phyloP scores from a whole-genome alignment of 345 rosid species.

The Citrus maxima region DNA sequence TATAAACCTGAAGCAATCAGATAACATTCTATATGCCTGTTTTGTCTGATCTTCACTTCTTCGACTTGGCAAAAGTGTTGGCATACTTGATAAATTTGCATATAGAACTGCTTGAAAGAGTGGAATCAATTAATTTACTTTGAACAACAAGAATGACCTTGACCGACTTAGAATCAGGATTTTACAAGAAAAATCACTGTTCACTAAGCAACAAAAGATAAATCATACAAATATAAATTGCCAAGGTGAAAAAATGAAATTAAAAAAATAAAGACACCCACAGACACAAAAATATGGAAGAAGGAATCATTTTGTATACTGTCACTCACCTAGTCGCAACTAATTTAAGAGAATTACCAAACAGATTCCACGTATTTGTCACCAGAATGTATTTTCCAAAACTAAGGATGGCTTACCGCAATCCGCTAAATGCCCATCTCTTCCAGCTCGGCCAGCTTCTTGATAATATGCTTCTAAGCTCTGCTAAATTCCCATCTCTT shows the following conservation, averaged over 20 bases:
- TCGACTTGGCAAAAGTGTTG: slow-evolving; percentile 69
- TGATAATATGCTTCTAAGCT: slow-evolving; percentile 94
- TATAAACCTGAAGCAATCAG: slow-evolving; percentile 72
- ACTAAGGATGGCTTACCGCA: slow-evolving; percentile 51
- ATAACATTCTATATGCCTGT: slow-evolving; percentile 70
- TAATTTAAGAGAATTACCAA: neutral
- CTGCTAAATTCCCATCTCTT: slow-evolving; percentile 30
- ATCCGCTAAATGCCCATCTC: slow-evolving; percentile 83
- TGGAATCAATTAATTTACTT: neutral
- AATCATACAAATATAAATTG: neutral
- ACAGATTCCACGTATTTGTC: neutral
- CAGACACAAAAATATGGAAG: too few species aligned
- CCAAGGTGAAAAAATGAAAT: neutral
- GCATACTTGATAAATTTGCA: slow-evolving; percentile 63
- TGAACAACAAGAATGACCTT: neutral
- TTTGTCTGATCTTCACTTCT: slow-evolving; percentile 75
- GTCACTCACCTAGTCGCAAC: neutral
- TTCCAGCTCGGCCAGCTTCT: slow-evolving; percentile 98
- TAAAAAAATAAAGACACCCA: neutral
- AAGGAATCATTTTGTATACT: neutral
- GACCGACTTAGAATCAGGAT: neutral
- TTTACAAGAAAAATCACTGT: neutral
- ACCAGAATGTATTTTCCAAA: neutral
- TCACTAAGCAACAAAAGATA: neutral
- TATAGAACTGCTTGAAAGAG: slow-evolving; percentile 48